Conservation (phyloP, 257 asterid genomes). For the Perilla frutescens region DNA sequence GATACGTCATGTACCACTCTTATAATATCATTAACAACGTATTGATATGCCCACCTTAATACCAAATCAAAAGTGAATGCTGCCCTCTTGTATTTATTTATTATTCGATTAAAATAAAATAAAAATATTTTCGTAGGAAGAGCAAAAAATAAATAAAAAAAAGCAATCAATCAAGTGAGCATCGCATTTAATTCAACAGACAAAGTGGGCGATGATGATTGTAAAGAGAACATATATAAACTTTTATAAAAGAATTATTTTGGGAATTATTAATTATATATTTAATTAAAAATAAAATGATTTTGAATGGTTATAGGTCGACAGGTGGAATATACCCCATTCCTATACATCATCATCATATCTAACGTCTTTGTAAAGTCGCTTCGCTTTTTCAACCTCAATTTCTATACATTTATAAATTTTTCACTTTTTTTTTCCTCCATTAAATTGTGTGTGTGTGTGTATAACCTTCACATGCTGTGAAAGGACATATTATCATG, state of each 20-base stretch:
- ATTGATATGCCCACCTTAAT: too few relatives aligned
- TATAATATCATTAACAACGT: too few relatives aligned
- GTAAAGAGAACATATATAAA: constrained; percentile 4
- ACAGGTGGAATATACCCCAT: constrained; percentile 40
- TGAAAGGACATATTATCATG: constrained; percentile 28
- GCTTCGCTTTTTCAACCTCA: constrained; percentile 16
- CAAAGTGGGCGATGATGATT: constrained; percentile 26
- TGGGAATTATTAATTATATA: constrained; percentile 16
- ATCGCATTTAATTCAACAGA: not conserved
- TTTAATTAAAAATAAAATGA: not conserved
- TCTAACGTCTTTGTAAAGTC: constrained; percentile 30
- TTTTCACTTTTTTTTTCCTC: not conserved
- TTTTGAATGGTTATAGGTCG: constrained; percentile 23
- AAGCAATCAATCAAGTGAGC: constrained; percentile 1
- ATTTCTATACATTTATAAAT: not conserved
- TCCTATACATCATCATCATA: constrained; percentile 13
- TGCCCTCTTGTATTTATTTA: too few relatives aligned
- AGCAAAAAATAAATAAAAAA: too few relatives aligned
- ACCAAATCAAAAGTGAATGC: too few relatives aligned
- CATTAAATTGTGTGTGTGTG: not conserved
- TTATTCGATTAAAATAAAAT: not conserved
- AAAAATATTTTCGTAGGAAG: not conserved
- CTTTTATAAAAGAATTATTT: not conserved
- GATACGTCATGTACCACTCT: too few relatives aligned
- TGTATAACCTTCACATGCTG: constrained; percentile 19